Conservation (phyloP, 352 stramenopile genomes). For the Stramenopiles sp. region DNA sequence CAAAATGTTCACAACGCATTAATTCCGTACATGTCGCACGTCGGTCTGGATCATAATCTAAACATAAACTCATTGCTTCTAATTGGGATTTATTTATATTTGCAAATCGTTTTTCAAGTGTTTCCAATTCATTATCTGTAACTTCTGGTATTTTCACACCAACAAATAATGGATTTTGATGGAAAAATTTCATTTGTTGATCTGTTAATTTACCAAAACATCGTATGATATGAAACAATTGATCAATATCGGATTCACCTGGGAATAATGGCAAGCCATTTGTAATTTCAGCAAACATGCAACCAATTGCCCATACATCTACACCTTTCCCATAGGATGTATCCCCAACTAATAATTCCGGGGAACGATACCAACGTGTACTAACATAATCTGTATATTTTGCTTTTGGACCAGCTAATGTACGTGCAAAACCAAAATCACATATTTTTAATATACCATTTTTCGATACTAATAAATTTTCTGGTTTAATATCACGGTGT, state of each 20-base stretch:
- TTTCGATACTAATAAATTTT: slow-evolving; percentile 64
- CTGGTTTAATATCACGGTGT: slow-evolving; percentile 83
- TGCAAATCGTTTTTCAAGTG: neutral
- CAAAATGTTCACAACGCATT: neutral
- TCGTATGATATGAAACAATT: slow-evolving; percentile 33
- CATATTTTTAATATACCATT: slow-evolving; percentile 40
- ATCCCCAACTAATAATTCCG: slow-evolving; percentile 23
- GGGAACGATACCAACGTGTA: slow-evolving; percentile 9
- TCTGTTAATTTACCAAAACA: slow-evolving; percentile 45
- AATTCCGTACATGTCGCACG: neutral
- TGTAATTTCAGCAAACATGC: slow-evolving; percentile 48
- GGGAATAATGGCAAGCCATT: slow-evolving; percentile 65
- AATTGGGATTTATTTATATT: neutral
- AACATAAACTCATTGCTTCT: neutral
- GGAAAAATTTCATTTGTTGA: slow-evolving; percentile 67
- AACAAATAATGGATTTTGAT: slow-evolving; percentile 62
- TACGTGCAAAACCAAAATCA: slow-evolving; percentile 49
- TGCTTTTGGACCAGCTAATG: slow-evolving; percentile 17
- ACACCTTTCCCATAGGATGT: neutral
- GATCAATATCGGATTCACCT: slow-evolving; percentile 36
- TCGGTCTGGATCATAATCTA: neutral
- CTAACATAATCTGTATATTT: slow-evolving; percentile 8
- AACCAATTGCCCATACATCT: neutral
- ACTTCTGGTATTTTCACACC: slow-evolving; percentile 37
- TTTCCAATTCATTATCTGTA: neutral